Evolutionary conservation across 2,329 filamentous ascomycete species (phyloP).

Genomic region (Chaetomiaceae sp.): DNA sequence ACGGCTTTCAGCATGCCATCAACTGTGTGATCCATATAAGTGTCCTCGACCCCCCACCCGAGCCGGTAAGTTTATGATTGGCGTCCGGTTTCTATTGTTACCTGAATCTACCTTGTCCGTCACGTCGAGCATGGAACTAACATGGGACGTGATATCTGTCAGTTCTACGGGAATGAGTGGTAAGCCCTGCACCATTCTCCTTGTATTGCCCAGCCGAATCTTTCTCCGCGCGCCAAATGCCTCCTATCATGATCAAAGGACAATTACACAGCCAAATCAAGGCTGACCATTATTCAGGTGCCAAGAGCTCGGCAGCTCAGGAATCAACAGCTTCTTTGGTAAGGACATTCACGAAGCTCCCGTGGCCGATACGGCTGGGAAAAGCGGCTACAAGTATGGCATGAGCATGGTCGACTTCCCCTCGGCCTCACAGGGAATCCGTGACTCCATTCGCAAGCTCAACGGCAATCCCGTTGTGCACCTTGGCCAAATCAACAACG

Average conservation of each 20-base stretch:
- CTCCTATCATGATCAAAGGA: too few relatives aligned
- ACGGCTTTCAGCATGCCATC: background rate
- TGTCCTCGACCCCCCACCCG: background rate
- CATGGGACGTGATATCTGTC: background rate
- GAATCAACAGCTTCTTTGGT: slow-evolving; percentile 12
- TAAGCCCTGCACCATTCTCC: background rate
- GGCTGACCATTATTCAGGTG: background rate
- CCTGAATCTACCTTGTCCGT: too few relatives aligned
- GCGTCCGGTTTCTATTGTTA: too few relatives aligned
- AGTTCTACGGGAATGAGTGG: slow-evolving; percentile 7
- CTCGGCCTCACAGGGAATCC: background rate
- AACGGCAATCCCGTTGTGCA: background rate
- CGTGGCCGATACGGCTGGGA: background rate
- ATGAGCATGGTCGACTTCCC: slow-evolving; percentile 1
- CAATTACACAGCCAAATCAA: too few relatives aligned
- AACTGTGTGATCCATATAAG: background rate
- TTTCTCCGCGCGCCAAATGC: too few relatives aligned
- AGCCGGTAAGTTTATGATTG: slow-evolving; percentile 7
- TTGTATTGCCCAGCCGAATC: too few relatives aligned
- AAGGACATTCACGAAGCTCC: background rate
- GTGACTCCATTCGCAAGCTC: background rate
- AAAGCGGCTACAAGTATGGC: slow-evolving; percentile 4
- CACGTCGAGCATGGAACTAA: too few relatives aligned
- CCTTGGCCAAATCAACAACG: background rate
- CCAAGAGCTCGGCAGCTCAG: slow-evolving; percentile 4